These are phyloP conservation scores for Drosera spatulata DNA, from an alignment of 179 eudicot species.

Conservation along the genomic window DNA sequence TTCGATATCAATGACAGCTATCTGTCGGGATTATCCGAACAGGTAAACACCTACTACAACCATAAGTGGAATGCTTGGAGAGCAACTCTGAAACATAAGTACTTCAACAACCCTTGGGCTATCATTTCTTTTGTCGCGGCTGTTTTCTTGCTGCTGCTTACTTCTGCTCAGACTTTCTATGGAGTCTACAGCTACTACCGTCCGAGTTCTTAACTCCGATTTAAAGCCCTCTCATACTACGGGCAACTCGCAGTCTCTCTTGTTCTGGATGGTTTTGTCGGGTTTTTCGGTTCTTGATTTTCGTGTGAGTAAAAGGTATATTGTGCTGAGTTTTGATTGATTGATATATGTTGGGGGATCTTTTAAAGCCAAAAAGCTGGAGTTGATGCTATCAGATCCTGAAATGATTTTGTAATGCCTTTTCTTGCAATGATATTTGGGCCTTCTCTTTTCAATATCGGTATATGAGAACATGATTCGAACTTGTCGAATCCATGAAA, in stretches of 20 bases:
- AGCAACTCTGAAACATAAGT: slow-evolving; percentile 68
- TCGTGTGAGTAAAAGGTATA: too few species aligned
- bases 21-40: slow-evolving; percentile 55
- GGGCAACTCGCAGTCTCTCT: background rate
- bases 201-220: slow-evolving; percentile 17
- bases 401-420: too few species aligned
- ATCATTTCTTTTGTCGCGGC: slow-evolving; percentile 74
- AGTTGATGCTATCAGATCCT: too few species aligned
- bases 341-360: too few species aligned
- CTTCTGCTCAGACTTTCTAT: slow-evolving; percentile 61
- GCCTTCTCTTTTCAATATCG: too few species aligned
- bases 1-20: slow-evolving; percentile 78
- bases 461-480: too few species aligned
- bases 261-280: background rate
- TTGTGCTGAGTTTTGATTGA: too few species aligned
- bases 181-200: slow-evolving; percentile 46
- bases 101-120: slow-evolving; percentile 89
- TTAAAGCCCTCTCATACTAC: background rate
- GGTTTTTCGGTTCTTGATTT: too few species aligned
- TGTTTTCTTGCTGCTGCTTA: slow-evolving; percentile 55
- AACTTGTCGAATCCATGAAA: too few species aligned
- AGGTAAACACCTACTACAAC: slow-evolving; percentile 52
- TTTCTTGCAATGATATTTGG: too few species aligned
- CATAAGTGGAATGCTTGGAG: slow-evolving; percentile 83
- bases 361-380: too few species aligned